Evolutionary conservation across 2,329 filamentous ascomycete species (phyloP).

Genomic region (Aspergillus melleus): DNA sequence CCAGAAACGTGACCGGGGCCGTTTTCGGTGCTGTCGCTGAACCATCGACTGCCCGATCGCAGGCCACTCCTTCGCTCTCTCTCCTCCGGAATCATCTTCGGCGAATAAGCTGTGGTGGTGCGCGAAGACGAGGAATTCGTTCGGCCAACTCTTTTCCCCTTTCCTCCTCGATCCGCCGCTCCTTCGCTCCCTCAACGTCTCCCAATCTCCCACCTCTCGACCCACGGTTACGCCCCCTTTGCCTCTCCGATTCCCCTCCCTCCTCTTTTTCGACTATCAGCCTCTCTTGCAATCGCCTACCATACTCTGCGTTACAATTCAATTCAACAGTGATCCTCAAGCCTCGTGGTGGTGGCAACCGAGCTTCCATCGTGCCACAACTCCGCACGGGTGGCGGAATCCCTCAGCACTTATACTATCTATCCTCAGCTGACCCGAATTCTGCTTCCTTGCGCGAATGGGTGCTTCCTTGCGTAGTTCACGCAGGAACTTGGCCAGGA

Average conservation of each 20-base stretch:
- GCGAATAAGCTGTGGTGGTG: conserved; percentile 6
- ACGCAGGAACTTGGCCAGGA: conserved; percentile 17
- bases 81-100: conserved; percentile 1
- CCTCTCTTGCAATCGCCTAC: background rate
- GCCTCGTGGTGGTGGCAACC: background rate
- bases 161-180: background rate
- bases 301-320: background rate
- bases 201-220: background rate
- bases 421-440: background rate
- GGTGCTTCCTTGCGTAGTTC: conserved; percentile 11
- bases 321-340: background rate
- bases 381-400: conserved; percentile 1
- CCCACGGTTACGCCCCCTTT: background rate
- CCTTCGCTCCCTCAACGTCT: background rate
- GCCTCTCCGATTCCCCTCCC: background rate
- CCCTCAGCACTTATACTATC: background rate
- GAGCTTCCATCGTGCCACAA: background rate
- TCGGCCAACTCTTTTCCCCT: background rate
- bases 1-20: conserved; percentile 8
- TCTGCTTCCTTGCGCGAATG: conserved; percentile 18
- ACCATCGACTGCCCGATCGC: conserved; percentile 12
- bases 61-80: conserved; percentile 3
- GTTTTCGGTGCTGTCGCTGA: conserved; percentile 18
- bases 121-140: background rate
- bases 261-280: background rate